phyloP scores from a whole-genome alignment of 2,329 filamentous ascomycete species.

The Parasarocladium wereldwijsianum region DNA sequence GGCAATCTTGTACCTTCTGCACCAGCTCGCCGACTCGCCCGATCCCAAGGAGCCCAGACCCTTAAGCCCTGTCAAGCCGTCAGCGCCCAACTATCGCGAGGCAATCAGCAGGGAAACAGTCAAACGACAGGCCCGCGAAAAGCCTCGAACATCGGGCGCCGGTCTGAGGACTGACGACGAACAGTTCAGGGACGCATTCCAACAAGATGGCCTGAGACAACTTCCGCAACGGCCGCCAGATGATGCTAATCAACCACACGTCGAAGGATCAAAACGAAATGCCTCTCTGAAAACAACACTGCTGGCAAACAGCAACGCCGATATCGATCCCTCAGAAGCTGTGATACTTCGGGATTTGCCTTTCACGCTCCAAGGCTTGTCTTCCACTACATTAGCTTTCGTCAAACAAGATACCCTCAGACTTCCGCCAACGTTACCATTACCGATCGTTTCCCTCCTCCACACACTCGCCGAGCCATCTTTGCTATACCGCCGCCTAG shows the following conservation, averaged over 20 bases:
- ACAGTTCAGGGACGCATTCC: slow-evolving; percentile 36
- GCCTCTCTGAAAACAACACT: slow-evolving; percentile 43
- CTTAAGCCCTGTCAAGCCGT: slow-evolving; percentile 26
- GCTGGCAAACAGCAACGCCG: slow-evolving; percentile 39
- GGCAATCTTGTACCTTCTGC: slow-evolving; percentile 85
- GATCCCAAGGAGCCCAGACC: slow-evolving; percentile 37
- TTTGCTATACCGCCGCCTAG: slow-evolving; percentile 70
- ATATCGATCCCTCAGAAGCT: slow-evolving; percentile 48
- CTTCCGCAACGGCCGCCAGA: slow-evolving; percentile 24
- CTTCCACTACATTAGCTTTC: slow-evolving; percentile 73
- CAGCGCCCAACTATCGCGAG: slow-evolving; percentile 21
- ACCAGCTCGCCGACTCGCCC: slow-evolving; percentile 61
- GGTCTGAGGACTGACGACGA: slow-evolving; percentile 29
- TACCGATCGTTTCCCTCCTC: slow-evolving; percentile 73
- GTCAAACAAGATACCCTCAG: slow-evolving; percentile 52
- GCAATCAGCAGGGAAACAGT: slow-evolving; percentile 20
- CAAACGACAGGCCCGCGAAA: slow-evolving; percentile 22
- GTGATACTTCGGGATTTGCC: slow-evolving; percentile 66
- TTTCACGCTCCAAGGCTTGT: slow-evolving; percentile 84
- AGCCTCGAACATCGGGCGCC: slow-evolving; percentile 20
- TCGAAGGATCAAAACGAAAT: slow-evolving; percentile 25
- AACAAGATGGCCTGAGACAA: slow-evolving; percentile 33
- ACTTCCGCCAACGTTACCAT: slow-evolving; percentile 64
- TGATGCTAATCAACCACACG: slow-evolving; percentile 19
- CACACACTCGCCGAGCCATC: slow-evolving; percentile 88